Evolutionary conservation across 108 stramenopile species (phyloP).

Genomic region (Pseudonitzschia multiseries): DNA sequence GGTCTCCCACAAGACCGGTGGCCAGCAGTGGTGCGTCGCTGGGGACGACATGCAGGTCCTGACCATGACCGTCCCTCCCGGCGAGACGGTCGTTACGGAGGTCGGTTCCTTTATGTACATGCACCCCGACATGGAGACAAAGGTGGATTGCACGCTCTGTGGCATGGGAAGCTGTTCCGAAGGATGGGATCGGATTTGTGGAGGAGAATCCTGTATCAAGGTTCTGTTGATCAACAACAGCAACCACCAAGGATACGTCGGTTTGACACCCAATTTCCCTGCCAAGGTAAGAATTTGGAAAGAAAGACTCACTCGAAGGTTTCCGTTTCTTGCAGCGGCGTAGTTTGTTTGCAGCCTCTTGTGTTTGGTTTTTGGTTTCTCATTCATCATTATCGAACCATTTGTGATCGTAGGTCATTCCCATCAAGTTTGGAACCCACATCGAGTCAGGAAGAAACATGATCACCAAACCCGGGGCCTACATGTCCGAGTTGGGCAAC

Average conservation of each 20-base stretch:
- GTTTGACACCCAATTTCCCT: slow-evolving; percentile 60
- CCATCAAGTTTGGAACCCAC: slow-evolving; percentile 46
- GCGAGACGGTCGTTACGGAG: slow-evolving; percentile 37
- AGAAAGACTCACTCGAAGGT: too few relatives aligned
- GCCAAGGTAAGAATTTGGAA: slow-evolving; percentile 44
- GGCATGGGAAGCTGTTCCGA: slow-evolving; percentile 15
- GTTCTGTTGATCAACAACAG: slow-evolving; percentile 44
- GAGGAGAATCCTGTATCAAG: slow-evolving; percentile 57
- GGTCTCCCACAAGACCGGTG: slow-evolving; percentile 31
- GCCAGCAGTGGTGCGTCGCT: slow-evolving; percentile 41
- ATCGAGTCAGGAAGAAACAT: slow-evolving; percentile 21
- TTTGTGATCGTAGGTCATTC: not conserved
- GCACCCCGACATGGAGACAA: slow-evolving; percentile 41
- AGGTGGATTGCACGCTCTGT: slow-evolving; percentile 43
- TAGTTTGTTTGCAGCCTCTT: not conserved
- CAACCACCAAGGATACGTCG: slow-evolving; percentile 44
- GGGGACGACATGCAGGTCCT: slow-evolving; percentile 55
- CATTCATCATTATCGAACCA: not conserved
- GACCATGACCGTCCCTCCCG: slow-evolving; percentile 40
- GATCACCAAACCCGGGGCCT: slow-evolving; percentile 52
- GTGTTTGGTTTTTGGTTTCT: not conserved
- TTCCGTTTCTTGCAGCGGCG: not conserved
- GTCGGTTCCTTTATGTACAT: slow-evolving; percentile 54
- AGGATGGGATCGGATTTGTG: slow-evolving; percentile 35
- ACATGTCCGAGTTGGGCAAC: slow-evolving; percentile 52